Base-by-base conservation (phyloP, 805 yeast species). In the Saccharomycopsis schoenii region DNA sequence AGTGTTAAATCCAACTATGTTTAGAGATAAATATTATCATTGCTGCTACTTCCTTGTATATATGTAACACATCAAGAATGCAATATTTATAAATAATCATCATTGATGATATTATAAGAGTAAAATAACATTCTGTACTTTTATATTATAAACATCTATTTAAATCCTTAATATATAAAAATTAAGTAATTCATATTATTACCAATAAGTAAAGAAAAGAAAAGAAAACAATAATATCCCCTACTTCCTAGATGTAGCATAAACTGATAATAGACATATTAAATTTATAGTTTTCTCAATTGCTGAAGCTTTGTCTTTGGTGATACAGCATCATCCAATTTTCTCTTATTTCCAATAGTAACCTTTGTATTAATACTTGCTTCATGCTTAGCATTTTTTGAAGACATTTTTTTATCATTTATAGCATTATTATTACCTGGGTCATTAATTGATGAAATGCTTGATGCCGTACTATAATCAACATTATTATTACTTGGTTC, bases 1-100 rank as follows among this genome's bases (percentile, higher is more conserved):
- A 60, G 57, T n/a, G 51, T 60, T 24, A 62, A 62, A 42, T 19
- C 61, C 14, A 62, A 62, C 51, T 62, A 60, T 54, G 47, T 62
- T 29, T 62, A 43, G 39, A 17, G 21, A 21, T 15, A 21, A 4
- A 43, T 17, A 17, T 17, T 17, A 17, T 43, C 11, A 15, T 52
- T 29, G 15, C 29, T 52, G n/a, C 52, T 47, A 21, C 34, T 47
- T 24, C 19, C 52, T 47, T 47, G 52, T 47, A 47, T 47, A 47
- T 47, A 24, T 25, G 21, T 34, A 47, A 21, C 12, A 47, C 14
- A 11, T 47, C 24, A 19, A 12, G 19, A 24, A 29, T 29, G 34
- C 34, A 29, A 29, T 29, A 29, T 3, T 29, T 29, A 29, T 29
- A 29, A 29, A 29, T 29, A 47, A 47, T 47, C n/a, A 24, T 47